Percentiles rank a stretch among this genome's conserved stretches.
These are phyloP conservation scores for Colletotrichum eremochloae DNA, from an alignment of 2,329 filamentous ascomycete species.

Conservation along the genomic window DNA sequence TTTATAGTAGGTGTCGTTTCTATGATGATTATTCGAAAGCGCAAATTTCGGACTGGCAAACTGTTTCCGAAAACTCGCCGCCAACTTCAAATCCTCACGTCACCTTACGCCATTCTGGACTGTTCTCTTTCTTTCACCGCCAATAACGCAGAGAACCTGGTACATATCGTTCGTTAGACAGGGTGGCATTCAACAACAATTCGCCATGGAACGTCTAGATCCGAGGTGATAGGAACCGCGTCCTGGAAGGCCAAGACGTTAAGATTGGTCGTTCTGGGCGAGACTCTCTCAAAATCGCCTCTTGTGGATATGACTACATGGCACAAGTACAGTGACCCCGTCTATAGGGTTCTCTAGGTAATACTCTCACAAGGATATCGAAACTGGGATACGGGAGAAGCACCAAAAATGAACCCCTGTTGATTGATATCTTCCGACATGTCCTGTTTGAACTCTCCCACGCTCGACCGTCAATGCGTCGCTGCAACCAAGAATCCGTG, in stretches of 20 bases:
- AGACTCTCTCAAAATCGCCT: background rate
- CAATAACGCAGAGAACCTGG: slow-evolving; percentile 16
- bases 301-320: background rate
- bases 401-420: background rate
- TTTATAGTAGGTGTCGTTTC: slow-evolving; percentile 4
- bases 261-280: slow-evolving; percentile 5
- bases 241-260: slow-evolving; percentile 16
- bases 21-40: slow-evolving; percentile 2
- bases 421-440: slow-evolving; percentile 32
- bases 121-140: slow-evolving; percentile 2
- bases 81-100: slow-evolving; percentile 12
- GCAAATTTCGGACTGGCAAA: background rate
- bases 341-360: background rate
- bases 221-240: slow-evolving; percentile 31
- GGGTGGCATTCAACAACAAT: slow-evolving; percentile 14
- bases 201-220: slow-evolving; percentile 14
- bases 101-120: slow-evolving; percentile 2
- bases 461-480: slow-evolving; percentile 35
- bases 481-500: slow-evolving; percentile 32
- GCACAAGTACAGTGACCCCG: background rate
- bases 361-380: background rate
- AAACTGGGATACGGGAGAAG: background rate
- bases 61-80: background rate
- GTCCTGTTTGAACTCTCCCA: slow-evolving; percentile 34
- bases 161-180: slow-evolving; percentile 25